Conservation (phyloP, 2,329 filamentous ascomycete genomes). For the Aureobasidium sp. region DNA sequence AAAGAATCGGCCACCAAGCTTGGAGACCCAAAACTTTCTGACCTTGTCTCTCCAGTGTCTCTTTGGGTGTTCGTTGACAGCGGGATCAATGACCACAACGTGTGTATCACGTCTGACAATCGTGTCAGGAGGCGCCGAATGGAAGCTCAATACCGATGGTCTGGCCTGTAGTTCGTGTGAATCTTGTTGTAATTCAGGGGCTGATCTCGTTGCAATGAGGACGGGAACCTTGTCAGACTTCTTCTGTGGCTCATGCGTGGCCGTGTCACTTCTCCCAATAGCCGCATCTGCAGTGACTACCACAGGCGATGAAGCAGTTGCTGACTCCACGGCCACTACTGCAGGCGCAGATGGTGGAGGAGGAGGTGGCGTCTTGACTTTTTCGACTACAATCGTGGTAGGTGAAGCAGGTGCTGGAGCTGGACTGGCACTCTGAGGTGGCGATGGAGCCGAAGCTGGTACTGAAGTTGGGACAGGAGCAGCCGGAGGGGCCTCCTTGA, state of each 20-base stretch:
- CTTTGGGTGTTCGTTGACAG: background rate
- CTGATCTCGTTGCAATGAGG: background rate
- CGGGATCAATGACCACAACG: constrained; percentile 6
- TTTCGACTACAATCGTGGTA: background rate
- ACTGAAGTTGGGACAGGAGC: background rate
- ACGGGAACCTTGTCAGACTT: constrained; percentile 8
- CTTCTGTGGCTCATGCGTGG: background rate
- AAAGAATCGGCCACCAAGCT: background rate
- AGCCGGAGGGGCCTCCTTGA: background rate
- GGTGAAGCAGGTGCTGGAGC: background rate
- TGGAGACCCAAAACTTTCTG: constrained; percentile 3
- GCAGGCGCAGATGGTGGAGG: background rate
- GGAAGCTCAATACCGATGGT: constrained; percentile 1
- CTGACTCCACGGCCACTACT: background rate
- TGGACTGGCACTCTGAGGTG: no score
- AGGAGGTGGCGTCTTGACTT: background rate
- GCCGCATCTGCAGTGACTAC: background rate
- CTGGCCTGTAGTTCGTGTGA: background rate
- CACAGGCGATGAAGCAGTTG: background rate
- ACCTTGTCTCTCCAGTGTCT: constrained; percentile 7
- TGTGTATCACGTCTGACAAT: constrained; percentile 1
- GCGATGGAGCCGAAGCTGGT: background rate
- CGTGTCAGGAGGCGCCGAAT: background rate
- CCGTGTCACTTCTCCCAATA: background rate
- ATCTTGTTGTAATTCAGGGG: background rate